These are phyloP conservation scores for Coemansia sp. DNA, from an alignment of 192 early-diverging fungal species.

Conservation along the genomic window DNA sequence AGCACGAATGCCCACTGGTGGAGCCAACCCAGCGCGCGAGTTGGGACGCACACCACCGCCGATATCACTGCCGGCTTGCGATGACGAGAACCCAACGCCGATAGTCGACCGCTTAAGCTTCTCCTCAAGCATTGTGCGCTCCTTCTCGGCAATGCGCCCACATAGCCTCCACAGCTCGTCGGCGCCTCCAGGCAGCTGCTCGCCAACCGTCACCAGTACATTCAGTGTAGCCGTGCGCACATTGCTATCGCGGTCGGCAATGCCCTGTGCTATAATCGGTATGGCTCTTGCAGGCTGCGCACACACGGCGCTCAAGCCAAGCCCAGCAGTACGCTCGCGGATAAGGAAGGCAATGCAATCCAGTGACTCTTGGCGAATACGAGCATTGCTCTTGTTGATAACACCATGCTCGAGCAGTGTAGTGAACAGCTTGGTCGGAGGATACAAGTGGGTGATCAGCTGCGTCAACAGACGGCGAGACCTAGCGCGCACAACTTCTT, in stretches of 20 bases:
- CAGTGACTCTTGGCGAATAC: constrained; percentile 75
- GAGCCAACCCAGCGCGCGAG: constrained; percentile 35
- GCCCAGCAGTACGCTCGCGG: constrained; percentile 55
- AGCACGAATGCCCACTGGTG: constrained; percentile 23
- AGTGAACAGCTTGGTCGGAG: constrained; percentile 73
- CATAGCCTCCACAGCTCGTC: constrained; percentile 72
- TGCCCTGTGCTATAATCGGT: constrained; percentile 68
- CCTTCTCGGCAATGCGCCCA: constrained; percentile 74
- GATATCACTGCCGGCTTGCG: neutral
- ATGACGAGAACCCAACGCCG: constrained; percentile 14
- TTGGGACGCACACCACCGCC: constrained; percentile 7
- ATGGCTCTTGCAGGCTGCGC: constrained; percentile 64
- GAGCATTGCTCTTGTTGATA: constrained; percentile 71
- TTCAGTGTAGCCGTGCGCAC: constrained; percentile 78
- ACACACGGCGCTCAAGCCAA: constrained; percentile 38
- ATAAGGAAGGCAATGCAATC: constrained; percentile 75
- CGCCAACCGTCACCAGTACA: constrained; percentile 71
- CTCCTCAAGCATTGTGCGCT: constrained; percentile 78
- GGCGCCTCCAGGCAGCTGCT: constrained; percentile 61
- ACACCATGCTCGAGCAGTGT: constrained; percentile 68
- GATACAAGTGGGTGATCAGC: constrained; percentile 69
- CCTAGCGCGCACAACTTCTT: constrained; percentile 74
- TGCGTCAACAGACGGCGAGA: constrained; percentile 69
- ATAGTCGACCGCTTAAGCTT: constrained; percentile 62
- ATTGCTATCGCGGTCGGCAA: constrained; percentile 77